These are phyloP conservation scores for Bacidia rubella DNA, from an alignment of 495 filamentous ascomycete species.

Conservation along the genomic window DNA sequence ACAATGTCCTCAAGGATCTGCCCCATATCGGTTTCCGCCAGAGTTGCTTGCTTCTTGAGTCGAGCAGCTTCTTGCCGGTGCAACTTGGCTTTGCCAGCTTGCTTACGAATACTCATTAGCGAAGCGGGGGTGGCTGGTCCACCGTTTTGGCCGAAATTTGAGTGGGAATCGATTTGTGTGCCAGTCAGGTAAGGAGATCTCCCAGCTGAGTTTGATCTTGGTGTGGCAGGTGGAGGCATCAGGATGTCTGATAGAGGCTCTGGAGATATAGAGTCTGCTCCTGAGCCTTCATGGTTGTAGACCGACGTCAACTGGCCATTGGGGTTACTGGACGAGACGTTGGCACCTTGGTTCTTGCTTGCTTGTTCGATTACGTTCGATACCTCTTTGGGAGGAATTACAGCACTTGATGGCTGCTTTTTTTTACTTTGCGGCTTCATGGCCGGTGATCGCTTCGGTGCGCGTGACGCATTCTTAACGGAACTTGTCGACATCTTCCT, in stretches of 20 bases:
- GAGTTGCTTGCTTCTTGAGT: conserved; percentile 17
- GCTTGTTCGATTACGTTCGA: conserved; percentile 33
- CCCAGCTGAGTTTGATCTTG: conserved; percentile 32
- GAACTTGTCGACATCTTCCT: conserved; percentile 26
- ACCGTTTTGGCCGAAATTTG: conserved; percentile 13
- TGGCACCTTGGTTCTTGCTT: conserved; percentile 21
- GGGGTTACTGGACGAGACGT: conserved; percentile 19
- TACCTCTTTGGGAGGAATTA: conserved; percentile 41
- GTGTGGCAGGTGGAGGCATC: conserved; percentile 58
- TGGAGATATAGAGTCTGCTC: conserved; percentile 56
- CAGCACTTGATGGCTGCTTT: conserved; percentile 41
- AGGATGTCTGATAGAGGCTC: conserved; percentile 54
- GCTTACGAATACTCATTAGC: conserved; percentile 56
- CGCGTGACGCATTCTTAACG: conserved; percentile 28
- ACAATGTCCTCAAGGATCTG: conserved; percentile 55
- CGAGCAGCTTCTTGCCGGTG: conserved; percentile 25
- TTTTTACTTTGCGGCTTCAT: conserved; percentile 60
- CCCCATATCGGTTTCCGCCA: conserved; percentile 29
- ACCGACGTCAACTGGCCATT: conserved; percentile 28
- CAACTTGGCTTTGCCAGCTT: conserved; percentile 21
- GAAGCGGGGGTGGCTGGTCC: conserved; percentile 70
- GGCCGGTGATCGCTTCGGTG: conserved; percentile 68
- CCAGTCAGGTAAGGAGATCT: conserved; percentile 41
- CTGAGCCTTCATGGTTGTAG: conserved; percentile 46
- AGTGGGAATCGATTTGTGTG: conserved; percentile 21